phyloP scores from a whole-genome alignment of 164 flowering plant genomes.

The Tinospora cordifolia region DNA sequence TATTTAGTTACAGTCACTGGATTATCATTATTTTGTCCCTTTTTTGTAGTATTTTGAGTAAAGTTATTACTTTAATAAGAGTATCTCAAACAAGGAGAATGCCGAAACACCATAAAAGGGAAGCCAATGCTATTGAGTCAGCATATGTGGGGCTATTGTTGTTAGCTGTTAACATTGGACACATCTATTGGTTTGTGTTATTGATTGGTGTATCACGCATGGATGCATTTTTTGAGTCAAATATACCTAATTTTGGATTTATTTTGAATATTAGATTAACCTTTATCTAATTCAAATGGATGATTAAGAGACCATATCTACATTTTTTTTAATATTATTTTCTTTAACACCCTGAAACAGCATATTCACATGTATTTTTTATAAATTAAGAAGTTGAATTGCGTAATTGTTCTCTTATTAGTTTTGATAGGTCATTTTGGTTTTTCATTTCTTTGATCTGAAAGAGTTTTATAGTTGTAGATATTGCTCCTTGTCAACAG shows the following conservation, averaged over 20 bases:
- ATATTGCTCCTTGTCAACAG: background rate
- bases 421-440: background rate
- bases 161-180: background rate
- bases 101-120: background rate
- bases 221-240: background rate
- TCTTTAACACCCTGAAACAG: background rate
- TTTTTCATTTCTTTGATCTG: background rate
- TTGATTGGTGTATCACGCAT: too few species aligned
- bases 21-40: too few species aligned
- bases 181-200: background rate
- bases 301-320: background rate
- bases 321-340: background rate
- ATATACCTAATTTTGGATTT: background rate
- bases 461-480: background rate
- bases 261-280: background rate
- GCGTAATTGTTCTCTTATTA: background rate
- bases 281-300: background rate
- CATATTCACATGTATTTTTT: background rate
- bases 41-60: background rate
- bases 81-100: background rate
- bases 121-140: background rate
- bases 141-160: background rate
- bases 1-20: background rate
- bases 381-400: background rate
- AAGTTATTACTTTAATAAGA: too few species aligned